Evolutionary conservation across 1,284 basidiomycete genomes (phyloP), one percentile per base, ranked within the genome.

Genomic region (Fomitopsis betulina): DNA sequence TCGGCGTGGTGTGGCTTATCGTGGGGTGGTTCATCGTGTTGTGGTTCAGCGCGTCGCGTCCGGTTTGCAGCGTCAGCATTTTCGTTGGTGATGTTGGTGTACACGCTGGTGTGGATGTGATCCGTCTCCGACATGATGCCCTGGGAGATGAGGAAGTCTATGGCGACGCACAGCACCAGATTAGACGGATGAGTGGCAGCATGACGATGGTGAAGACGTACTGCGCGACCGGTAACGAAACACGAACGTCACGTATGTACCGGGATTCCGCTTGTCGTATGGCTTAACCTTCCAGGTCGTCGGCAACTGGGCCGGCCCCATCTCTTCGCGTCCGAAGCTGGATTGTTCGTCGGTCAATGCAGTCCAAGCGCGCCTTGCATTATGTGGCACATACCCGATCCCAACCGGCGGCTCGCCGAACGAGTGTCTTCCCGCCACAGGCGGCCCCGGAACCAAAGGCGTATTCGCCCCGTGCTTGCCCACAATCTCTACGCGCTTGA

Each of bases 221-320:
- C 84, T 81, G 56, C 64, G 69, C 37, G 79, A 75, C 35, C 83
- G 74, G 67, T 87, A 88, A 45, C 82, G 67, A 60, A 76, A 88
- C 2, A 80, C 73, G 63, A 88, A 88, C 5, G 82, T 80, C 23
- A 87, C 82, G 54, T 79, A 80, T 17, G 81, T 78, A 17, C 71
- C 75, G 3, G 67, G 68, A 5, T 67, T 50, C 62, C 68, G 60
- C 40, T 70, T 69, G 42, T 79, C 77, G 58, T 79, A 74, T 0
- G 81, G 74, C 58, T 74, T 72, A 3, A 83, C 75, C 7, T 68
- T 66, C 82, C 81, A 86, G 4, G 86, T 87, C 23, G 70, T 67
- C 7, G 70, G 70, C 69, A 73, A 50, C 58, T 82, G 82, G 23
- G 71, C 65, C 27, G 65, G 70, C 12, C 76, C 67, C n/a, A 40